A percentile compares a stretch with the other conserved stretches of the same genome.
Conservation (phyloP, 768 basidiomycete species). For the Lentinula aciculospora region DNA sequence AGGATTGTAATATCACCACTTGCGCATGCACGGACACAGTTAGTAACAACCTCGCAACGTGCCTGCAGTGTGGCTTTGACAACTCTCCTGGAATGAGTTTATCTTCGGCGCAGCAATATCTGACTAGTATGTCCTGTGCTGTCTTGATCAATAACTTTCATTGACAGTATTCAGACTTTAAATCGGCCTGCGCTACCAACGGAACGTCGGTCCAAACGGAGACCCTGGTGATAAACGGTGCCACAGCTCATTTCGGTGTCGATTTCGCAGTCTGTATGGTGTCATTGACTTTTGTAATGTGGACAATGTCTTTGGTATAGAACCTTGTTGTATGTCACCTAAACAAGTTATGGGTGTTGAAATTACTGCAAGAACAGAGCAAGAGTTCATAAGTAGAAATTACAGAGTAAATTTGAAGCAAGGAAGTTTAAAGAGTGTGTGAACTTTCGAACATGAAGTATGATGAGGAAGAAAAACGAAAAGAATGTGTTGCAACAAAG, state of each 20-base stretch:
- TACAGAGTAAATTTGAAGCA: neutral
- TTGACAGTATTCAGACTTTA: neutral
- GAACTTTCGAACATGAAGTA: neutral
- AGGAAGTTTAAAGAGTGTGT: neutral
- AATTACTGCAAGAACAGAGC: too few species aligned
- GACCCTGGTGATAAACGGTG: neutral
- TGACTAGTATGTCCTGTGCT: neutral
- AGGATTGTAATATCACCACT: neutral
- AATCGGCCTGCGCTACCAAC: neutral
- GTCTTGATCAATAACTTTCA: too few species aligned
- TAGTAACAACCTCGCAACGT: neutral
- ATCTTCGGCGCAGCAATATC: neutral
- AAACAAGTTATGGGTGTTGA: too few species aligned
- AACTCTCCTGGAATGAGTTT: neutral
- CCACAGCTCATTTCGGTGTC: neutral
- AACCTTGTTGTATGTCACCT: too few species aligned
- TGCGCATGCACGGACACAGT: slow-evolving; percentile 1
- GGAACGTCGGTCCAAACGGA: neutral
- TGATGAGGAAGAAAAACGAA: neutral
- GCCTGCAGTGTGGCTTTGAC: slow-evolving; percentile 3
- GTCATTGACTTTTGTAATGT: neutral
- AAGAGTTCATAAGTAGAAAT: too few species aligned
- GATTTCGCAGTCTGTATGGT: neutral
- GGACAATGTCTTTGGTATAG: neutral
- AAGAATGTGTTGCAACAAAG: neutral